Evolutionary conservation across 225 moss, liverwort and hornwort genomes (phyloP), one percentile per base, ranked within the genome.

Genomic region (Sphagnum contortum): DNA sequence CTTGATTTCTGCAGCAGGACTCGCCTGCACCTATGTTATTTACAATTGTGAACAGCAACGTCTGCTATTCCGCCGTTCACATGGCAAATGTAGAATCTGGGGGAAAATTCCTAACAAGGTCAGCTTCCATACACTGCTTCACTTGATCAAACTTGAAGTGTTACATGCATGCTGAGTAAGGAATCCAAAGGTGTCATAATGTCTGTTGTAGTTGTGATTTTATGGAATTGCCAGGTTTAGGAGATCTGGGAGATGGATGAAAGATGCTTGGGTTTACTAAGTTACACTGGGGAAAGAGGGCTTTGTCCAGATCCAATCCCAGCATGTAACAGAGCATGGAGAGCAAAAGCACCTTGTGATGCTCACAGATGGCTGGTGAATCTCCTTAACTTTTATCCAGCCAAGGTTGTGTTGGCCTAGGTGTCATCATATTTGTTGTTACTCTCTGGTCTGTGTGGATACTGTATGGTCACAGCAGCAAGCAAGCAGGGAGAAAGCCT

Each of bases 11-110:
- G 51, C 73, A 47, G 66, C 61, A 12, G 84, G 84, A 73, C 71
- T 76, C 69, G 73, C 75, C 69, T 81, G 78, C 73, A 85, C 81
- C 52, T 85, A 85, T 71, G 78, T 81, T 64, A 78, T 81, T 64
- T 85, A 80, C 77, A 81, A 85, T 66, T 85, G 84, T 76, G 81
- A 85, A 69, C 73, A 81, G 67, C 84, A 85, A 66, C 84, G 81
- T 61, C 78, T 81, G 74, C 59, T 85, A 48, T 85, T 85, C 65
- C 84, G 84, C 61, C 75, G 78, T 61, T 66, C 81, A 66, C 84
- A 78, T 63, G 84, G 84, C 63, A 85, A 81, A 81, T 85, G 84
- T 60, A 76, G 78, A 72, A 85, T 85, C 12, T 85, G 84, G 84
- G 84, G 84, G 55, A 78, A 71, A 49, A 71, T 85, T 70, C 84